Evolutionary conservation across 306 rosid genomes (phyloP).

Genomic region (Rosa multiflora): DNA sequence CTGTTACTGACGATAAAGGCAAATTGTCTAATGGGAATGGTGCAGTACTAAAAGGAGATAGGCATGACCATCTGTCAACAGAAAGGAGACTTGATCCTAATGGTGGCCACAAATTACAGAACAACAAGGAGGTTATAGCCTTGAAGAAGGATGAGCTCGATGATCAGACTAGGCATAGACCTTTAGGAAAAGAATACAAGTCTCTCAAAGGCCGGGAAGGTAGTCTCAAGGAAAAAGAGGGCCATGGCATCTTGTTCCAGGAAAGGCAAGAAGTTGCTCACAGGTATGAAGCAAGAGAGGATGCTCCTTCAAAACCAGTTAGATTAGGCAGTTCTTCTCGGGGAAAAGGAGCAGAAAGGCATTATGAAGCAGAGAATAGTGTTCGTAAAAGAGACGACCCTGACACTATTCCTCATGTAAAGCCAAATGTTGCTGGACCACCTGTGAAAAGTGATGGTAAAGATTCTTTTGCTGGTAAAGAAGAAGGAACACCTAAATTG

Average conservation of each 20-base stretch:
- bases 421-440: conserved; percentile 36
- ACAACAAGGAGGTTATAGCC: conserved; percentile 41
- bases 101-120: conserved; percentile 34
- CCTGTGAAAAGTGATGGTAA: conserved; percentile 36
- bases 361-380: conserved; percentile 40
- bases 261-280: conserved; percentile 45
- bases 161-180: conserved; percentile 41
- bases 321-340: conserved; percentile 49
- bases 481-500: conserved; percentile 47
- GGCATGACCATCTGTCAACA: conserved; percentile 23
- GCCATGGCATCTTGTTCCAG: conserved; percentile 29
- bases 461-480: conserved; percentile 42
- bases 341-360: conserved; percentile 43
- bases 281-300: conserved; percentile 43
- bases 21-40: conserved; percentile 38
- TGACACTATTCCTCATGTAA: conserved; percentile 36
- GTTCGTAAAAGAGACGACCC: conserved; percentile 38
- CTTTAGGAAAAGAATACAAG: conserved; percentile 41
- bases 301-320: conserved; percentile 40
- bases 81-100: conserved; percentile 33
- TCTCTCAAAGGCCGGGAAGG: conserved; percentile 40
- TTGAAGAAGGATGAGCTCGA: conserved; percentile 40
- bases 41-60: conserved; percentile 42
- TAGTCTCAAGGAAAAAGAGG: conserved; percentile 35
- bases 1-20: conserved; percentile 24